A percentile compares a stretch with the other conserved stretches of the same genome.
phyloP scores from a whole-genome alignment of 768 basidiomycete species.

The Pulveroboletus sp. region DNA sequence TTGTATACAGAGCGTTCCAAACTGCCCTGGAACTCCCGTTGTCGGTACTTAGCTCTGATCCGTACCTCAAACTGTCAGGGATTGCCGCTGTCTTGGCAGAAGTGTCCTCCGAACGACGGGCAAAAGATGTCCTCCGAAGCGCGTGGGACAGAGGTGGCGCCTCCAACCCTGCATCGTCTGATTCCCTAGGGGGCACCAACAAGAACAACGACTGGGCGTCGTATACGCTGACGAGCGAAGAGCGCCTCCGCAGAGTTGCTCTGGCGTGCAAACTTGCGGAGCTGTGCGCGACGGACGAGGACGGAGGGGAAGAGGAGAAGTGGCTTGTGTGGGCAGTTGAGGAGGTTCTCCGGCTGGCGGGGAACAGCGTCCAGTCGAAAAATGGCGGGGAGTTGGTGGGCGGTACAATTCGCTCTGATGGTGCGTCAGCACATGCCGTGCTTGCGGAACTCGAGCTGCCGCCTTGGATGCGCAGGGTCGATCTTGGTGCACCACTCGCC shows the following conservation, averaged over 20 bases:
- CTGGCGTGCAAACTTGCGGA: conserved; percentile 44
- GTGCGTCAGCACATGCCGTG: conserved; percentile 21
- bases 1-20: conserved; percentile 46
- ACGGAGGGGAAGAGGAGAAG: conserved; percentile 36
- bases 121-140: conserved; percentile 22
- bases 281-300: conserved; percentile 28
- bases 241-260: conserved; percentile 42
- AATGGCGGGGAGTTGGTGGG: neutral
- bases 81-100: conserved; percentile 59
- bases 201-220: conserved; percentile 12
- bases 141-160: conserved; percentile 19
- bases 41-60: conserved; percentile 35
- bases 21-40: conserved; percentile 43
- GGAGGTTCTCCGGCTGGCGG: conserved; percentile 34
- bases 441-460: conserved; percentile 55
- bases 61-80: conserved; percentile 64
- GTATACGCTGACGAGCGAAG: conserved; percentile 31
- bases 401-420: neutral
- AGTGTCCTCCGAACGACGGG: conserved; percentile 33
- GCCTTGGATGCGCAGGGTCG: conserved; percentile 52
- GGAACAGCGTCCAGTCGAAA: conserved; percentile 2
- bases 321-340: conserved; percentile 43
- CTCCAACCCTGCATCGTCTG: neutral
- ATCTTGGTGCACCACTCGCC: conserved; percentile 65
- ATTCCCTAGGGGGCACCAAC: neutral